Evolutionary conservation across 1,284 basidiomycete species (phyloP), one percentile per base, ranked within the genome.

Genomic region (Malassezia cuniculi): DNA sequence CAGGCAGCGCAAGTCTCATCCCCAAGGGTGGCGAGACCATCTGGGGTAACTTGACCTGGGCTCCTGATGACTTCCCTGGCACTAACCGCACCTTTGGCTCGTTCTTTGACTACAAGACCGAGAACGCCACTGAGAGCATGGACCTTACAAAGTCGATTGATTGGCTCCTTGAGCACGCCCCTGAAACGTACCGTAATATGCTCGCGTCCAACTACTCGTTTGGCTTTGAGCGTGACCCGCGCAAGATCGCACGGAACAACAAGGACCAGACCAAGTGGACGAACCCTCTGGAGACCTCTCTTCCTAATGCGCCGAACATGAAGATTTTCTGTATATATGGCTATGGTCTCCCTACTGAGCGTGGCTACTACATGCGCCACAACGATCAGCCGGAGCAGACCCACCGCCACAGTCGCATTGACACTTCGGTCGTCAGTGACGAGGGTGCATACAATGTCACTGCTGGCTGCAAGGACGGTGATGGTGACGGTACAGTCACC

Each of bases 341-440:
- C 0, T 81, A 85, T 52, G 93, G 93, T 15, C 95, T 95, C 66
- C 82, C 89, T 55, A 97, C 93, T 0, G 93, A 94, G 75, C 81
- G 80, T 31, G 57, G 41, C 28, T 64, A 64, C 41, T 62, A 51
- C 54, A 39, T 45, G 32, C 32, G 32, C 15, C 8, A 34, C 12
- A 26, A 31, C 28, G 6, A 24, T 11, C 22, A 24, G 22, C 6
- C 22, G 22, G 22, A 24, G 6, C 22, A 24, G 22, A 14, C 19
- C 6, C 31, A 32, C 31, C n/a, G 12, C 19, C 12, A n/a, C 14
- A 37, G 28, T 19, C 36, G 42, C 16, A 45, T 45, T 20, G 42
- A 45, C 18, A 12, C 30, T 11, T 21, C 24, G 5, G 36, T 54
- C 6, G 46, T 53, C 15, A 41, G 48, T 25, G 52, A 55, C 20